phyloP scores from a whole-genome alignment of 148 eudicot genomes.

The Vaccinium macrocarpon region DNA sequence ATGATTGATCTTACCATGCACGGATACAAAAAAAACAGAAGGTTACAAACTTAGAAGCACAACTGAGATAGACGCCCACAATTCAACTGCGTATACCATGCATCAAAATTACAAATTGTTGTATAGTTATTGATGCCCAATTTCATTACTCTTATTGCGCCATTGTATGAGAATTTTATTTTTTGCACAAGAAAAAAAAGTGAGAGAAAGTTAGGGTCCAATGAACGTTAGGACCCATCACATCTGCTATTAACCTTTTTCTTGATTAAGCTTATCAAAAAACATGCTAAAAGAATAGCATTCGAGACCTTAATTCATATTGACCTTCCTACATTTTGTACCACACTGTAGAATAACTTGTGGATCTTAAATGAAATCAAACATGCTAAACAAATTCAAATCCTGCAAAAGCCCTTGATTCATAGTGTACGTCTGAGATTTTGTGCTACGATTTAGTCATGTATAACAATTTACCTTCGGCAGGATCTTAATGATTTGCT shows the following conservation, averaged over 20 bases:
- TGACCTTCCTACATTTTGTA: not conserved
- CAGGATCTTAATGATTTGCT: conserved; percentile 71
- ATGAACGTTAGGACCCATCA: not conserved
- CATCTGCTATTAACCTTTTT: not conserved
- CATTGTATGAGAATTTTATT: not conserved
- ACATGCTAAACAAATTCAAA: not conserved
- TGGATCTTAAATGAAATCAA: conserved; percentile 12
- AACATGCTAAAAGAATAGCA: not conserved
- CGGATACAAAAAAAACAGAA: not conserved
- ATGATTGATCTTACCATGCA: not conserved
- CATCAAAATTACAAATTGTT: not conserved
- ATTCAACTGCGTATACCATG: no score
- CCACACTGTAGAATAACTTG: not conserved
- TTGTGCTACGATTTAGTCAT: not conserved
- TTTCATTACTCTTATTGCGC: not conserved
- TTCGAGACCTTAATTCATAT: not conserved
- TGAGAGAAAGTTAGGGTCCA: not conserved
- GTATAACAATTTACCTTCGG: conserved; percentile 57
- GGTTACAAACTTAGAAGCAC: not conserved
- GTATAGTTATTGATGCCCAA: not conserved
- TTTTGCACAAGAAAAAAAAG: not conserved
- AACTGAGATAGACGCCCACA: no score
- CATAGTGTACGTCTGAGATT: not conserved
- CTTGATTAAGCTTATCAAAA: not conserved
- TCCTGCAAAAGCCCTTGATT: not conserved